Conservation (phyloP, 2,329 filamentous ascomycete species). For the Neocatenulostroma microsporum region DNA sequence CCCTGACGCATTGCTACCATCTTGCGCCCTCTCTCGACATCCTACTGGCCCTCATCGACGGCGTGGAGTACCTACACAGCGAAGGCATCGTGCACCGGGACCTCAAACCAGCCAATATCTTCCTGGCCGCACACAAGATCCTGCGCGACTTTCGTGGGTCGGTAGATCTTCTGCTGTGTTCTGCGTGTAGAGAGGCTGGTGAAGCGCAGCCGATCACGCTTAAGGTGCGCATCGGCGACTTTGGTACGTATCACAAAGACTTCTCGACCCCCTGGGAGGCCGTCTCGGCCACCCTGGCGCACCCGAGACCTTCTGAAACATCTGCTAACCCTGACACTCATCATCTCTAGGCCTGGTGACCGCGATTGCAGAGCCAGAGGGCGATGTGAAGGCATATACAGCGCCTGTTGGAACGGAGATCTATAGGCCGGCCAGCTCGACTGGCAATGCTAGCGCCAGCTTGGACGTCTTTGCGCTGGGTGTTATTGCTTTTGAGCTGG, state of each 20-base stretch:
- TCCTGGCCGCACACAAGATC: constrained; percentile 45
- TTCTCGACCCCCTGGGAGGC: too few relatives aligned
- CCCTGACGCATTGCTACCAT: constrained; percentile 55
- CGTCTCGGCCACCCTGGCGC: too few relatives aligned
- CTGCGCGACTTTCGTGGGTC: constrained; percentile 29
- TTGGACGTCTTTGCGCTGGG: constrained; percentile 56
- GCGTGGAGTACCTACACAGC: constrained; percentile 57
- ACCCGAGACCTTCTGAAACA: too few relatives aligned
- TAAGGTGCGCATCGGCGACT: constrained; percentile 57
- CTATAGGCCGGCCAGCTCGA: constrained; percentile 47
- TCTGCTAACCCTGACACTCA: too few relatives aligned
- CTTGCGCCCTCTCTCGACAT: constrained; percentile 49
- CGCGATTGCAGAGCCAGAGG: constrained; percentile 37
- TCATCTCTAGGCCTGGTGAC: constrained; percentile 57
- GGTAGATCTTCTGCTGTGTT: constrained; percentile 41
- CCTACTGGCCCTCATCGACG: constrained; percentile 53
- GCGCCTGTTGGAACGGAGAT: constrained; percentile 54
- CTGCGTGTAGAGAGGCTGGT: constrained; percentile 32
- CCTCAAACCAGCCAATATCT: constrained; percentile 61
- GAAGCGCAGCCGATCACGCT: constrained; percentile 16
- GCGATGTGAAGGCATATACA: constrained; percentile 12
- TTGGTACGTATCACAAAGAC: too few relatives aligned
- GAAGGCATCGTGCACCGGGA: constrained; percentile 58
- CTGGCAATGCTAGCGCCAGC: constrained; percentile 38
- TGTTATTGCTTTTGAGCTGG: constrained; percentile 55